Evolutionary conservation across 164 flowering plant genomes (phyloP).

Genomic region (Dillenia suffruticosa): DNA sequence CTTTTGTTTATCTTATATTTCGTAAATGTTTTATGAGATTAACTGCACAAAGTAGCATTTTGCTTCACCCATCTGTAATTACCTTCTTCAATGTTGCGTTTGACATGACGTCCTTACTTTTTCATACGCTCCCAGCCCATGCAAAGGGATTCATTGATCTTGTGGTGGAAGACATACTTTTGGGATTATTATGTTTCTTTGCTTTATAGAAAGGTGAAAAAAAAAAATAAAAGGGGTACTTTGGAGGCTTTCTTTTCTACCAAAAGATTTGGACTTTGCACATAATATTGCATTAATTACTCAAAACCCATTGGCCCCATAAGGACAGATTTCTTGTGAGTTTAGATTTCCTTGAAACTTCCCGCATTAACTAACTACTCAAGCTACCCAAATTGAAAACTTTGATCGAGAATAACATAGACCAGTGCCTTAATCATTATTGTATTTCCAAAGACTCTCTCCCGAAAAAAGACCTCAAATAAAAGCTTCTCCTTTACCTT

Average conservation of each 20-base stretch:
- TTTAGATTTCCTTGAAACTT: constrained; percentile 36
- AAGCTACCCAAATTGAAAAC: constrained; percentile 10
- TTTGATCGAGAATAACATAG: constrained; percentile 1
- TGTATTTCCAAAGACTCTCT: background rate
- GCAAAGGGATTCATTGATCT: background rate
- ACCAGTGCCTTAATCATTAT: background rate
- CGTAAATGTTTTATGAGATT: too few species aligned
- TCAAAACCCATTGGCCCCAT: background rate
- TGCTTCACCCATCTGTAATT: too few species aligned
- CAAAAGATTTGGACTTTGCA: constrained; percentile 23
- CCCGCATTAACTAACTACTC: constrained; percentile 31
- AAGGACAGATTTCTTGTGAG: constrained; percentile 35
- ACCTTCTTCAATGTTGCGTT: too few species aligned
- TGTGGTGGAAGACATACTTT: background rate
- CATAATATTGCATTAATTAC: constrained; percentile 7
- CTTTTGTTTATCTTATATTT: too few species aligned
- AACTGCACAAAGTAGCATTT: too few species aligned
- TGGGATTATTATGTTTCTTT: background rate
- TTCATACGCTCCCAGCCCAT: too few species aligned
- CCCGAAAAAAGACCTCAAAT: too few species aligned
- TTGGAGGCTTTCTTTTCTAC: constrained; percentile 17
- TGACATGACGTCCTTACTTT: too few species aligned
- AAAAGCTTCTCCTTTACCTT: too few species aligned
- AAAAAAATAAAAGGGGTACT: constrained; percentile 20
- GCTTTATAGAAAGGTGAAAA: background rate